Evolutionary conservation across 768 basidiomycete genomes (phyloP), one percentile per base, ranked within the genome.

Genomic region (Suillus hirtellus): DNA sequence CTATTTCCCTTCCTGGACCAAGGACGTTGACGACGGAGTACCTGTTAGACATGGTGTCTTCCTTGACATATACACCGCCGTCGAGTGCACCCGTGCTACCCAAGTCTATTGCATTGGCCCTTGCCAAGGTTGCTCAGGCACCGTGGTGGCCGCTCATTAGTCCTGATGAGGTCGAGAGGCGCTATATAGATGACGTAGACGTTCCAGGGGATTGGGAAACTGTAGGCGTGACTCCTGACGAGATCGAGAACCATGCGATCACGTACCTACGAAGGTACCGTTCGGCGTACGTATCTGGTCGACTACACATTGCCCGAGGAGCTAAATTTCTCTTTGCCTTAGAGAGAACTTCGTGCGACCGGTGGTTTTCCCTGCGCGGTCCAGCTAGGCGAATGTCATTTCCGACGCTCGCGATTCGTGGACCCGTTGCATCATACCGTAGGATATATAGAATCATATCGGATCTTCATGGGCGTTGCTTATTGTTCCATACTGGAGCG

Each of bases 131-230:
- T 55, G 81, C 83, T n/a, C 90, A 86, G 72, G 75, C 68, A 64
- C 82, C 76, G 0, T 99, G 95, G 95, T 99, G 96, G 95, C 95
- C 96, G 14, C 83, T 90, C 43, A 81, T 97, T 58, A 87, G 85
- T 72, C 93, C 95, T 1, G 96, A 99, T 73, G 95, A 97, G 75
- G 89, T 99, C 24, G 84, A 86, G 70, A 82, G 97, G 70, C 86
- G 93, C 64, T 97, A 86, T 74, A 86, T 98, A 68, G 84, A 95
- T 77, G 96, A 99, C 75, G 80, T 80, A 43, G 83, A 87, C 62
- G 84, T 80, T 63, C 82, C 80, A 21, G 93, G 93, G 27, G 89
- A 89, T 73, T 98, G 95, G 95, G 87, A 87, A 68, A 83, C 84
- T 53, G 81, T 97, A 64, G 91, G 92, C 27, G 86, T 98, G 63